Evolutionary conservation across 768 basidiomycete species (phyloP).

Genomic region (Lepiota brunneoincarnata): DNA sequence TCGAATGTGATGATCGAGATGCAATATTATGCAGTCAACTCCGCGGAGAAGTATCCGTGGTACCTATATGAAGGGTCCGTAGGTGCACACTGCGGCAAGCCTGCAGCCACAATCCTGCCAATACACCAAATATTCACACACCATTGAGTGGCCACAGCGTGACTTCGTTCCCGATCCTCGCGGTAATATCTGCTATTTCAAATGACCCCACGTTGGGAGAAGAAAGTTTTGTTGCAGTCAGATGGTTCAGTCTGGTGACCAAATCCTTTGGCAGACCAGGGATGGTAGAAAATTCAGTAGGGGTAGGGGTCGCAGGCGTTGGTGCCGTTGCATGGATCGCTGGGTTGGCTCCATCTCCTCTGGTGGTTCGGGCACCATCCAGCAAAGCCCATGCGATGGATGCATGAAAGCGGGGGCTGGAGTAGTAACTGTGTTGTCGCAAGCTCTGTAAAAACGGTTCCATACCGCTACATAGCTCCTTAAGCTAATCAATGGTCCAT

Average conservation of each 20-base stretch:
- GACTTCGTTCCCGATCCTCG: slow-evolving; percentile 72
- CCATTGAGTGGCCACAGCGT: slow-evolving; percentile 41
- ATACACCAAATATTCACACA: slow-evolving; percentile 15
- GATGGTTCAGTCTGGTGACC: slow-evolving; percentile 46
- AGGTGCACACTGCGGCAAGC: not conserved
- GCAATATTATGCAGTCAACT: not conserved
- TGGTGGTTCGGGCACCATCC: slow-evolving; percentile 22
- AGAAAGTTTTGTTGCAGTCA: slow-evolving; percentile 40
- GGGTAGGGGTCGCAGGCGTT: no score
- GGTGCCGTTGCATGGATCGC: not conserved
- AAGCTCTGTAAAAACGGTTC: slow-evolving; percentile 55
- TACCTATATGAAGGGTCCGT: not conserved
- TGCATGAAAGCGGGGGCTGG: slow-evolving; percentile 79
- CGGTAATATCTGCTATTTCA: slow-evolving; percentile 49
- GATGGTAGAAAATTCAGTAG: slow-evolving; percentile 44
- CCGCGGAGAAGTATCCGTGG: slow-evolving; percentile 2
- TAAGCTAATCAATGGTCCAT: slow-evolving; percentile 44
- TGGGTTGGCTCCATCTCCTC: not conserved
- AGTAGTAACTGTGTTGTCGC: slow-evolving; percentile 79
- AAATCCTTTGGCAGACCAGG: slow-evolving; percentile 47
- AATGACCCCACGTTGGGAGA: slow-evolving; percentile 46
- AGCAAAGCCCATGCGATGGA: slow-evolving; percentile 89
- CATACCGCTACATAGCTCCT: slow-evolving; percentile 50
- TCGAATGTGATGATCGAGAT: not conserved
- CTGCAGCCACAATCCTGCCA: not conserved